These are phyloP conservation scores for Candida verbasci DNA, from an alignment of 805 yeast species.

Conservation along the genomic window DNA sequence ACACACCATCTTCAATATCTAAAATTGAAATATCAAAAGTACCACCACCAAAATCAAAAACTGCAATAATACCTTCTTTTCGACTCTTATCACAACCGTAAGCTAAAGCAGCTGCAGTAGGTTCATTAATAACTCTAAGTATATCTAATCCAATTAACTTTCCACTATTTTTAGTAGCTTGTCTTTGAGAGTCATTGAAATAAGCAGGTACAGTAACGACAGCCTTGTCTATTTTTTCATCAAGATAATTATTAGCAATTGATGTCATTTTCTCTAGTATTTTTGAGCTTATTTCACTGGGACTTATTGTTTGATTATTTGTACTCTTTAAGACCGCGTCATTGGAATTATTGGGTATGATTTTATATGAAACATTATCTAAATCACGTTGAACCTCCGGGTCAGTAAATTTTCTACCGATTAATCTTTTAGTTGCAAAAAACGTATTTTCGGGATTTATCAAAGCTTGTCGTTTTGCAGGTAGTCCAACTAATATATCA, in stretches of 20 bases:
- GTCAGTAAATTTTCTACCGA: slow-evolving; percentile 69
- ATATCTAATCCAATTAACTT: slow-evolving; percentile 71
- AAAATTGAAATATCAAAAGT: slow-evolving; percentile 78
- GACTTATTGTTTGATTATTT: slow-evolving; percentile 48
- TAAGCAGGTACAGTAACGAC: slow-evolving; percentile 85
- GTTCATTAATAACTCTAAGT: slow-evolving; percentile 74
- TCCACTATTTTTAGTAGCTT: slow-evolving; percentile 80
- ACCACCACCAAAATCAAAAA: slow-evolving; percentile 81
- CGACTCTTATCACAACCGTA: slow-evolving; percentile 62
- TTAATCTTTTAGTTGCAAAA: slow-evolving; percentile 76
- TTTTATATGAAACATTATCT: slow-evolving; percentile 57
- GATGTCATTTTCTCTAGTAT: slow-evolving; percentile 62
- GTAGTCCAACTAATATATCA: slow-evolving; percentile 52
- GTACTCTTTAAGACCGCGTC: slow-evolving; percentile 64
- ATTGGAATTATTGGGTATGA: slow-evolving; percentile 55
- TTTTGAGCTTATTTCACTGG: slow-evolving; percentile 67
- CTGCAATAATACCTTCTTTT: slow-evolving; percentile 50
- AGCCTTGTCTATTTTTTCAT: slow-evolving; percentile 51
- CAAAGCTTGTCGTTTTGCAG: slow-evolving; percentile 75
- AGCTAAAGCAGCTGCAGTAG: slow-evolving; percentile 83
- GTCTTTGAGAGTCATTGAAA: slow-evolving; percentile 74
- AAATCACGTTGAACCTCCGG: slow-evolving; percentile 67
- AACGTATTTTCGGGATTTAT: slow-evolving; percentile 75
- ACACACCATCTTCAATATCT: slow-evolving; percentile 76
- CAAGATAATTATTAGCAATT: slow-evolving; percentile 56